Evolutionary conservation across 345 rosid genomes (phyloP).

Genomic region (Ceriops zippeliana): DNA sequence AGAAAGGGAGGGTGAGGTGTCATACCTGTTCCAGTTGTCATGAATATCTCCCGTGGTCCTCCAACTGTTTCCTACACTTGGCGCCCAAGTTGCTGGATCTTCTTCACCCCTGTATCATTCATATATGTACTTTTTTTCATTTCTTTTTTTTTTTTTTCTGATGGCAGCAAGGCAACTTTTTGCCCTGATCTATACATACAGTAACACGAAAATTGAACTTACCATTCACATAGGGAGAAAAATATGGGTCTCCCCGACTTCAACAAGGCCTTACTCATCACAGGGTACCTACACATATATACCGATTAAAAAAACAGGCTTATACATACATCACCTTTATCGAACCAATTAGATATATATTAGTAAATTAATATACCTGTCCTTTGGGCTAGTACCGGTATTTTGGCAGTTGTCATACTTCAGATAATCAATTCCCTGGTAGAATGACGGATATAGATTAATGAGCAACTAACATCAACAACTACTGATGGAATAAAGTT

Average conservation of each 20-base stretch:
- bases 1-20: too few relatives aligned
- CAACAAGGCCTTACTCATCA: slow-evolving; percentile 79
- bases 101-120: slow-evolving; percentile 53
- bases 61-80: slow-evolving; percentile 82
- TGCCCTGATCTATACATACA: too few relatives aligned
- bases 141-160: background rate
- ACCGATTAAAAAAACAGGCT: too few relatives aligned
- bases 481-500: background rate
- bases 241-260: slow-evolving; percentile 72
- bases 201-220: background rate
- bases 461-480: background rate
- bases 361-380: slow-evolving; percentile 6
- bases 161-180: background rate
- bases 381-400: slow-evolving; percentile 17
- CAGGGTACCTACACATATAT: slow-evolving; percentile 48
- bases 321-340: background rate
- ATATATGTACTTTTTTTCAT: background rate
- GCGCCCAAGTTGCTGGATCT: slow-evolving; percentile 94
- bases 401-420: slow-evolving; percentile 25
- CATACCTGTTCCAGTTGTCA: slow-evolving; percentile 69
- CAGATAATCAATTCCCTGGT: slow-evolving; percentile 24
- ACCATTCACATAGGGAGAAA: slow-evolving; percentile 92
- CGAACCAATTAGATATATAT: background rate
- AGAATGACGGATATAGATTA: background rate
- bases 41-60: slow-evolving; percentile 79